phyloP scores from a whole-genome alignment of 768 basidiomycete genomes.

The Naganishia onofrii region DNA sequence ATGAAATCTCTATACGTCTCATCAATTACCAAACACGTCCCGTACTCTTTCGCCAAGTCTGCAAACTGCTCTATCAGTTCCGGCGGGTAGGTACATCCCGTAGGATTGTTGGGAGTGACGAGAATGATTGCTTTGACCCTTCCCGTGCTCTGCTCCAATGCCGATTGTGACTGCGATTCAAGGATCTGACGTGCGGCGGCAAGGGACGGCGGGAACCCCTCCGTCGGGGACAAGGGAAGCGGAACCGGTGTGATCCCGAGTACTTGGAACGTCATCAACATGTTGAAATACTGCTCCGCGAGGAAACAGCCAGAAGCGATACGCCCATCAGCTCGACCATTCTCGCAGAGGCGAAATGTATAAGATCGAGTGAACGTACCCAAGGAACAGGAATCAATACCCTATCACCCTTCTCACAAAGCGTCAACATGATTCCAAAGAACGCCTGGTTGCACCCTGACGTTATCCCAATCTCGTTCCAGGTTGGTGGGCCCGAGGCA shows the following conservation, averaged over 20 bases:
- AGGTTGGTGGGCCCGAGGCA: constrained; percentile 54
- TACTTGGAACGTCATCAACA: constrained; percentile 64
- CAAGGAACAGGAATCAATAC: constrained; percentile 71
- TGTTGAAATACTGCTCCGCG: constrained; percentile 54
- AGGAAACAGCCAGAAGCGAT: background rate
- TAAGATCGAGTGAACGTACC: constrained; percentile 50
- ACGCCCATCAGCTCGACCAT: background rate
- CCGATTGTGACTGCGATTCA: constrained; percentile 10
- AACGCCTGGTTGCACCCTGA: constrained; percentile 75
- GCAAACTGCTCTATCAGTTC: constrained; percentile 63
- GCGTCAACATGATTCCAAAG: constrained; percentile 60
- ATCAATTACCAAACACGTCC: constrained; percentile 72
- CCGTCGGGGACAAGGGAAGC: constrained; percentile 58
- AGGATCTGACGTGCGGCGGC: constrained; percentile 54
- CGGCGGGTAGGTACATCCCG: constrained; percentile 68
- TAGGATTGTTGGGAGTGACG: constrained; percentile 57
- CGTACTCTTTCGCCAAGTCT: constrained; percentile 59
- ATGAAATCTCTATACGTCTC: constrained; percentile 85
- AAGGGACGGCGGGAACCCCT: constrained; percentile 64
- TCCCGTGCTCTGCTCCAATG: too few species aligned
- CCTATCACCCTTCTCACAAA: constrained; percentile 70
- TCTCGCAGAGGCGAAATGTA: background rate
- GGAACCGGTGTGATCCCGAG: constrained; percentile 63
- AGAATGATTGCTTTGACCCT: constrained; percentile 57
- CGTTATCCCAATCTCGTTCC: constrained; percentile 66